Evolutionary conservation across 1,139 yeast species (phyloP).

Genomic region (Protomyces inundatus): DNA sequence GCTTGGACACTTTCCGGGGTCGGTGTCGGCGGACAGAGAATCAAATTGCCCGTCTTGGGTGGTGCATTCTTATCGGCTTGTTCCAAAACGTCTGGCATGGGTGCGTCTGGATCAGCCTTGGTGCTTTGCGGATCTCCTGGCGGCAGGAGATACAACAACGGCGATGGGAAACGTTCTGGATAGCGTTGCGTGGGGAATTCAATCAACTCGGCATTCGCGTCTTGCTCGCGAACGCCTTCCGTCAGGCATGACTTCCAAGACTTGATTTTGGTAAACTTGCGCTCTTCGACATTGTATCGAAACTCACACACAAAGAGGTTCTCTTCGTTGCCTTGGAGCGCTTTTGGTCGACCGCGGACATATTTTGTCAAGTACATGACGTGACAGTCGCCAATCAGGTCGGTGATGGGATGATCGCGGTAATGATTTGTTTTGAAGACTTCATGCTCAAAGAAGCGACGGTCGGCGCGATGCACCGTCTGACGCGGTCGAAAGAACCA

Average conservation of each 20-base stretch:
- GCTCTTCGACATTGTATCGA: slow-evolving; percentile 85
- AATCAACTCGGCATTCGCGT: slow-evolving; percentile 69
- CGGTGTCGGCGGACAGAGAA: slow-evolving; percentile 14
- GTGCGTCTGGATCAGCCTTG: slow-evolving; percentile 50
- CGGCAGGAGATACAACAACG: slow-evolving; percentile 70
- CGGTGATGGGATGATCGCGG: slow-evolving; percentile 84
- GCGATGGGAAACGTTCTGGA: slow-evolving; percentile 69
- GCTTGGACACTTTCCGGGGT: background rate
- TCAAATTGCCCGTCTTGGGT: slow-evolving; percentile 72
- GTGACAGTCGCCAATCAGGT: slow-evolving; percentile 86
- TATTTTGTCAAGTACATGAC: slow-evolving; percentile 91
- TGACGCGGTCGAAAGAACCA: slow-evolving; percentile 98
- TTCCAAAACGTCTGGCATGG: slow-evolving; percentile 76
- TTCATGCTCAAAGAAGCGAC: slow-evolving; percentile 85
- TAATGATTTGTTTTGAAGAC: slow-evolving; percentile 96
- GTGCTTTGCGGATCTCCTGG: too few species aligned
- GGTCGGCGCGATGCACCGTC: slow-evolving; percentile 86
- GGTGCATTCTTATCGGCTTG: slow-evolving; percentile 82
- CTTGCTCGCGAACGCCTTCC: slow-evolving; percentile 79
- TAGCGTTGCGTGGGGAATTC: slow-evolving; percentile 46
- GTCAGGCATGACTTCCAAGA: slow-evolving; percentile 99
- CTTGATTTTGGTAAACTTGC: slow-evolving; percentile 85
- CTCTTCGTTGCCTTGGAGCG: slow-evolving; percentile 46
- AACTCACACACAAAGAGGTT: slow-evolving; percentile 92
- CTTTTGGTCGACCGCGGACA: slow-evolving; percentile 84